A percentile compares a stretch with the other conserved stretches of the same genome.
Evolutionary conservation across 1,284 basidiomycete genomes (phyloP).

Genomic region (Xerocomus nothofagi): DNA sequence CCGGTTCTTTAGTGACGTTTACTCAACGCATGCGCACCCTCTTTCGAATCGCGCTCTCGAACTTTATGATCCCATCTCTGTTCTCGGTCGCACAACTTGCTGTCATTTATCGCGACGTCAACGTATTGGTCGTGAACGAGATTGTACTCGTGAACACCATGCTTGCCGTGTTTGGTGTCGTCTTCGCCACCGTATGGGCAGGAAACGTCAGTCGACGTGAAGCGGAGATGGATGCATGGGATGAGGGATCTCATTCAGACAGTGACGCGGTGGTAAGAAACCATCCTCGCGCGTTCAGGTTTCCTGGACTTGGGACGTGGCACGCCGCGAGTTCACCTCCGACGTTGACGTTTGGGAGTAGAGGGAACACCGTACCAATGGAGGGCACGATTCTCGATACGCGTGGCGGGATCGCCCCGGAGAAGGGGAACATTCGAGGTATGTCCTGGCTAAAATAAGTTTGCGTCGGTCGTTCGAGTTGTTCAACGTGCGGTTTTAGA

Average conservation of each 20-base stretch:
- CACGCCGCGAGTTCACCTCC: constrained; percentile 15
- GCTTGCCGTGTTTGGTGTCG: constrained; percentile 33
- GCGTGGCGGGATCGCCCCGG: background rate
- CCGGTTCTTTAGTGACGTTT: constrained; percentile 18
- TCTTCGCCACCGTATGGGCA: constrained; percentile 24
- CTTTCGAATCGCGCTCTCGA: constrained; percentile 33
- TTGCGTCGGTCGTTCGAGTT: background rate
- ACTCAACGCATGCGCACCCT: constrained; percentile 24
- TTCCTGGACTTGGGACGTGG: constrained; percentile 24
- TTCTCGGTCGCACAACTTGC: constrained; percentile 36
- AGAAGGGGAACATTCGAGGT: constrained; percentile 9
- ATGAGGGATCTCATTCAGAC: background rate
- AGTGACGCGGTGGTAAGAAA: background rate
- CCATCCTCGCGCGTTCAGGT: background rate
- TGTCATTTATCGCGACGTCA: constrained; percentile 29
- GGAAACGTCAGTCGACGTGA: constrained; percentile 11
- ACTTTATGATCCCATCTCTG: constrained; percentile 32
- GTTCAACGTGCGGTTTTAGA: background rate
- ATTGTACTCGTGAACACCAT: constrained; percentile 29
- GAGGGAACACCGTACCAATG: background rate
- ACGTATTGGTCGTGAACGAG: constrained; percentile 27
- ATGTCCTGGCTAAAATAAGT: background rate
- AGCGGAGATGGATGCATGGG: background rate
- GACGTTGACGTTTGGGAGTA: constrained; percentile 9
- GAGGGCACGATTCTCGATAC: background rate